Evolutionary conservation across 2,329 filamentous ascomycete genomes (phyloP).

Genomic region (Juglanconis juglandina): DNA sequence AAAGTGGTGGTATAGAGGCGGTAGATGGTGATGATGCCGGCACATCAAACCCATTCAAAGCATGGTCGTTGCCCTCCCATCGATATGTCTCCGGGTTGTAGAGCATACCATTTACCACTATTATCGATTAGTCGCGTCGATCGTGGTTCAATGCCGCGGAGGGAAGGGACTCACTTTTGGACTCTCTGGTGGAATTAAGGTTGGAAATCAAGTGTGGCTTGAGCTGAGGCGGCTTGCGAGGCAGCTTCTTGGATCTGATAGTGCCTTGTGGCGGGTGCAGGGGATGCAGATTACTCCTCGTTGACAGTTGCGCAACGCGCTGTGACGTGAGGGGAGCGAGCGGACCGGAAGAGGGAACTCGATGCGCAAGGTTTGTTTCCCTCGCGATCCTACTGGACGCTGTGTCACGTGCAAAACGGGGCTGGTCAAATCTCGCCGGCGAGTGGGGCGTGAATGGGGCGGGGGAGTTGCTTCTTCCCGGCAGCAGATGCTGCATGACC

Average conservation of each 20-base stretch:
- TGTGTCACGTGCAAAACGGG: slow-evolving; percentile 64
- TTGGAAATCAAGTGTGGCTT: slow-evolving; percentile 91
- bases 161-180: slow-evolving; percentile 66
- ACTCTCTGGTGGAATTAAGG: slow-evolving; percentile 68
- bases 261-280: slow-evolving; percentile 39
- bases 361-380: slow-evolving; percentile 59
- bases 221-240: slow-evolving; percentile 52
- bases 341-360: slow-evolving; percentile 51
- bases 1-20: slow-evolving; percentile 39
- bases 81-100: slow-evolving; percentile 84
- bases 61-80: slow-evolving; percentile 97
- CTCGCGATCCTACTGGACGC: slow-evolving; percentile 63
- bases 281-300: slow-evolving; percentile 44
- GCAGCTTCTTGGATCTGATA: slow-evolving; percentile 52
- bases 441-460: slow-evolving; percentile 49
- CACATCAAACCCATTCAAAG: slow-evolving; percentile 72
- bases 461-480: slow-evolving; percentile 51
- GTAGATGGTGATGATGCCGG: slow-evolving; percentile 54
- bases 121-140: slow-evolving; percentile 12
- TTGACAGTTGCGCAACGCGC: slow-evolving; percentile 51
- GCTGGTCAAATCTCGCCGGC: slow-evolving; percentile 53
- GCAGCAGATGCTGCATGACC: slow-evolving; percentile 52
- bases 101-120: slow-evolving; percentile 89
- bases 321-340: slow-evolving; percentile 54
- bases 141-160: neutral